Evolutionary conservation across 176 grass and related monocot species (phyloP).

Genomic region (Oryza nivara): DNA sequence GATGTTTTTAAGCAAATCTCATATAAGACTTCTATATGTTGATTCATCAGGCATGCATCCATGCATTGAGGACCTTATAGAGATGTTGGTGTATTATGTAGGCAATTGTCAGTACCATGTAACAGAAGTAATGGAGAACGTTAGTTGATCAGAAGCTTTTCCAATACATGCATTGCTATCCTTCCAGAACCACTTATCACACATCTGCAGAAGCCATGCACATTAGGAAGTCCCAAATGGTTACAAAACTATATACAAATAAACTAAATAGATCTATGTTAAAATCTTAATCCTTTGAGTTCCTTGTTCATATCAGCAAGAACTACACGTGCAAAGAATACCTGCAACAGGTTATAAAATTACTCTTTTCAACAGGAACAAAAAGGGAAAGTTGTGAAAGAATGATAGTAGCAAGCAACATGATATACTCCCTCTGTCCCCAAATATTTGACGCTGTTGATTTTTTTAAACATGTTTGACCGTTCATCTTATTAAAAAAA

Average conservation of each 20-base stretch:
- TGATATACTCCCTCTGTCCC: neutral
- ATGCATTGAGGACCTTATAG: too few relatives aligned
- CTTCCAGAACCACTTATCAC: conserved; percentile 93
- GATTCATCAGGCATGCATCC: too few relatives aligned
- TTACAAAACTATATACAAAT: conserved; percentile 26
- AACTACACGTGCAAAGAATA: conserved; percentile 96
- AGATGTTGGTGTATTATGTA: too few relatives aligned
- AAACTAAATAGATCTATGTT: conserved; percentile 34
- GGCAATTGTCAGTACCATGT: too few relatives aligned
- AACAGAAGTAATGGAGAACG: too few relatives aligned
- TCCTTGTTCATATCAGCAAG: conserved; percentile 99
- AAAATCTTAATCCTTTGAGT: conserved; percentile 96
- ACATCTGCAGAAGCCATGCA: conserved; percentile 66
- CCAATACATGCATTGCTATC: conserved; percentile 99
- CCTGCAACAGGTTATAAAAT: conserved; percentile 50
- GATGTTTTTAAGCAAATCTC: too few relatives aligned
- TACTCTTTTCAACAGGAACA: conserved; percentile 4
- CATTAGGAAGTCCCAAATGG: conserved; percentile 30
- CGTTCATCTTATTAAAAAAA: too few relatives aligned
- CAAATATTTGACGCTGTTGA: too few relatives aligned
- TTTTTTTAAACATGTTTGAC: too few relatives aligned
- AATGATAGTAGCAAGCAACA: conserved; percentile 18
- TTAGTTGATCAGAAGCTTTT: conserved; percentile 67
- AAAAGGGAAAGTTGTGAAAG: conserved; percentile 29
- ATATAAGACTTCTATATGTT: too few relatives aligned